phyloP scores from a whole-genome alignment of 2,329 filamentous ascomycete genomes.

The Diaporthe aspalathi region DNA sequence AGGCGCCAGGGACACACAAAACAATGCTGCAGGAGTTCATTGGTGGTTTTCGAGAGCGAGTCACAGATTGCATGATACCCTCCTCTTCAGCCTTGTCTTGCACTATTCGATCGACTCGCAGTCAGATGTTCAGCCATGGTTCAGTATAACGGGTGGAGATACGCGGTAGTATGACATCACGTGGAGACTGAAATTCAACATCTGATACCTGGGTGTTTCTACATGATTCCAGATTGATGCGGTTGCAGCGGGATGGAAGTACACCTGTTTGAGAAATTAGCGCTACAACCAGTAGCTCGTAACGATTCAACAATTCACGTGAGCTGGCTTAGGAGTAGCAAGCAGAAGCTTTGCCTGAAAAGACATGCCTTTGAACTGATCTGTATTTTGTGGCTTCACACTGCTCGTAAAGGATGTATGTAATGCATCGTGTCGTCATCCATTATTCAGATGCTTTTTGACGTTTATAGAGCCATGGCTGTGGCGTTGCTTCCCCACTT shows the following conservation, averaged over 20 bases:
- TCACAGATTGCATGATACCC: constrained; percentile 34
- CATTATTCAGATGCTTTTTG: constrained; percentile 11
- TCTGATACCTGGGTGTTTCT: no score
- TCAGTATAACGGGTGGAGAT: neutral
- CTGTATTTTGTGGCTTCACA: neutral
- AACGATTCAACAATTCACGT: neutral
- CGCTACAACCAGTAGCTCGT: neutral
- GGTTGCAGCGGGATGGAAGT: neutral
- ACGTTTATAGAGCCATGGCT: constrained; percentile 9
- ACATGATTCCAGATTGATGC: neutral
- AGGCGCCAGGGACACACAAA: neutral
- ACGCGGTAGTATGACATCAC: neutral
- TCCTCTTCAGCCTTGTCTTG: neutral
- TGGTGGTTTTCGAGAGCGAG: neutral
- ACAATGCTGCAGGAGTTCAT: neutral
- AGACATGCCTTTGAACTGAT: neutral
- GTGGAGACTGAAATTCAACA: no score
- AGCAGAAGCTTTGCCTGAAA: neutral
- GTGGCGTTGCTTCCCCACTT: neutral
- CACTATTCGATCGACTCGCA: neutral
- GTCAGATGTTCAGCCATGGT: neutral
- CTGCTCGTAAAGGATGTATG: neutral
- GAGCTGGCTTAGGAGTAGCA: neutral
- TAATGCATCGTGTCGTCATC: constrained; percentile 6
- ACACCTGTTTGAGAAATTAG: neutral